Evolutionary conservation across 257 asterid species (phyloP), one percentile per base, ranked within the genome.

Genomic region (Apocynum venetum): DNA sequence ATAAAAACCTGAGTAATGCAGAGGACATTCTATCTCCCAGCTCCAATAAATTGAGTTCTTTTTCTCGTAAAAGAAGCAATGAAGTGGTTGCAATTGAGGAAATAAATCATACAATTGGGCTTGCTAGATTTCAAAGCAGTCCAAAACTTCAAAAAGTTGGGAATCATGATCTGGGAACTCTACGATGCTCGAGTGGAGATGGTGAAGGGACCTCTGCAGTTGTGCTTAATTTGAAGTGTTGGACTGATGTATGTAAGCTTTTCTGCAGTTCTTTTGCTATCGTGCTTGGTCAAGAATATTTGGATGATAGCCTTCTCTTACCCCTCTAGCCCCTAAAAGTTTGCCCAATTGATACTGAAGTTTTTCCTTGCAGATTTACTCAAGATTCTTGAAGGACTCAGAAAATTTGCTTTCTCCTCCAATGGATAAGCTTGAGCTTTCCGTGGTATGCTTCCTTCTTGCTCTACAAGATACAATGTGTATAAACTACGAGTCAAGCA

Each of bases 161-260:
- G 76, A 83, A 43, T 77, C 57, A 65, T 76, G 82, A 80, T 71
- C 72, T 82, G 12, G 84, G 72, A 83, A 75, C 64, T 71, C 61
- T 44, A 57, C 78, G 73, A 47, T 74, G 48, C 85, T 83, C 85
- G 38, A 78, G 72, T 80, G 86, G 84, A 68, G 84, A 74, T 76
- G 72, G 85, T 70, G 17, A 65, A 35, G 85, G 69, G 76, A 79
- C 80, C 74, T 77, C 74, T 75, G 51, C 49, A 43, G 79, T 72
- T 77, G 83, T 77, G 68, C 80, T 70, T 74, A 93, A 87, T 76
- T 78, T 78, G 81, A 84, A 83, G 82, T 86, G 81, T 69, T 90
- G 91, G 93, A 79, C 84, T 78, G 91, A 88, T 75, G 98, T 93
- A 90, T 76, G 91, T 75, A 74, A 80, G 76, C 78, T 81, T 80